Conservation (phyloP, 352 stramenopile genomes). For the Sclerospora graminicola region DNA sequence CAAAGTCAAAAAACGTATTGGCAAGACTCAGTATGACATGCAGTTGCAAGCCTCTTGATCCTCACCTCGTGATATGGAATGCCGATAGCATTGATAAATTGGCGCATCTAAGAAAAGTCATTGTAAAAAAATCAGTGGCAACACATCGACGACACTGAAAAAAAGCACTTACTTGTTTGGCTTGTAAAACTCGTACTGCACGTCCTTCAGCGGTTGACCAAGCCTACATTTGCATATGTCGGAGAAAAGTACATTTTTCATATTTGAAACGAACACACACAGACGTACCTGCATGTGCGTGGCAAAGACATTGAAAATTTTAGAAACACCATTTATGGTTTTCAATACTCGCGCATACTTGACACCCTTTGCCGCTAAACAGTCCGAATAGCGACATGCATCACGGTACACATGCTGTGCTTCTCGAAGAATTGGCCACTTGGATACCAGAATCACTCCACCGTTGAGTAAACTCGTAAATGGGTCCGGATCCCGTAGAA, state of each 20-base stretch:
- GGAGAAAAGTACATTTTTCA: not conserved
- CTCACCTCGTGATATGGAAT: conserved; percentile 61
- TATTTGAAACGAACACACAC: not conserved
- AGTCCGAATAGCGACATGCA: conserved; percentile 79
- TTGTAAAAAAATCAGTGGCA: not conserved
- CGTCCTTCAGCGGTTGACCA: conserved; percentile 64
- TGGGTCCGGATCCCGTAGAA: conserved; percentile 67
- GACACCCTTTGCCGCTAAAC: conserved; percentile 70
- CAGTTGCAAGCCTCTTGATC: not conserved
- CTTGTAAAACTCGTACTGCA: conserved; percentile 53
- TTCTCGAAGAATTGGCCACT: conserved; percentile 69
- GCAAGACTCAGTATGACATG: too few species aligned
- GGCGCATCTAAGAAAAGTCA: conserved; percentile 38
- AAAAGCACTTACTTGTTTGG: conserved; percentile 34
- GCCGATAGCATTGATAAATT: conserved; percentile 45
- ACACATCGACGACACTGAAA: not conserved
- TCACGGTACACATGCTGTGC: conserved; percentile 68
- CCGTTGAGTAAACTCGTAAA: conserved; percentile 78
- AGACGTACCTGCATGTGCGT: conserved; percentile 78
- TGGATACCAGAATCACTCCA: conserved; percentile 72
- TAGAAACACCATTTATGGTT: conserved; percentile 29
- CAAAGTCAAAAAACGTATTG: not conserved
- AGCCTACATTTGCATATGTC: conserved; percentile 20
- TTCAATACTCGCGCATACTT: conserved; percentile 77
- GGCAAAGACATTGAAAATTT: conserved; percentile 80